Evolutionary conservation across 768 basidiomycete species (phyloP), one percentile per base, ranked within the genome.

Genomic region (Baorangia bicolor): DNA sequence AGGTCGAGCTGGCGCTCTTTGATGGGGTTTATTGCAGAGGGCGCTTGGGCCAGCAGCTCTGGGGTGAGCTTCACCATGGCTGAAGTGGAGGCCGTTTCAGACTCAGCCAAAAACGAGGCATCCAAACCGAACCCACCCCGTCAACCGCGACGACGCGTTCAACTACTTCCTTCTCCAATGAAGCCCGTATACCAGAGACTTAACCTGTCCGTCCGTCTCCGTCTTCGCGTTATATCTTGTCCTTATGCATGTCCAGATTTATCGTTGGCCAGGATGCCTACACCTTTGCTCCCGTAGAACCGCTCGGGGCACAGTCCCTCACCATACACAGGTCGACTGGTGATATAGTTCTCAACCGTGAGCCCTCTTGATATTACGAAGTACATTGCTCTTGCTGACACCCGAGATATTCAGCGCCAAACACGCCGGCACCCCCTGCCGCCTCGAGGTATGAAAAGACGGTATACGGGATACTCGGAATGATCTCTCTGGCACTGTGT

Each of bases 1-100:
- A 96, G 85, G 71, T 96, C 94, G 42, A 96, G 83, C 75, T 95
- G 89, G 50, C 94, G 85, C 71, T 96, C 92, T 74, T 90, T 94
- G 38, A 91, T 70, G 35, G 92, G 85, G 66, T 92, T 94, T 57
- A 93, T 78, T 56, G 83, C 80, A 34, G 92, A 92, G 48, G 82
- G 74, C 42, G 86, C 88, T 71, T 90, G 85, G n/a, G 85, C 87
- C 63, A 95, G 81, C 63, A 95, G 84, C 82, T 95, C 93, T 60
- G 93, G 92, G 46, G 94, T 94, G 78, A 95, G 89, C 82, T 94
- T 95, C 85, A 93, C 89, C 65, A 77, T 79, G 68, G 72, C 65
- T 58, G 28, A 52, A 53, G 49, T 49, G 47, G 60, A 59, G 53
- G 55, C 40, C 41, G 71, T 71, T 73, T 72, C 70, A 72, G 70